Base-by-base conservation (phyloP, 768 basidiomycete genomes). In the Suillus hirtellus region DNA sequence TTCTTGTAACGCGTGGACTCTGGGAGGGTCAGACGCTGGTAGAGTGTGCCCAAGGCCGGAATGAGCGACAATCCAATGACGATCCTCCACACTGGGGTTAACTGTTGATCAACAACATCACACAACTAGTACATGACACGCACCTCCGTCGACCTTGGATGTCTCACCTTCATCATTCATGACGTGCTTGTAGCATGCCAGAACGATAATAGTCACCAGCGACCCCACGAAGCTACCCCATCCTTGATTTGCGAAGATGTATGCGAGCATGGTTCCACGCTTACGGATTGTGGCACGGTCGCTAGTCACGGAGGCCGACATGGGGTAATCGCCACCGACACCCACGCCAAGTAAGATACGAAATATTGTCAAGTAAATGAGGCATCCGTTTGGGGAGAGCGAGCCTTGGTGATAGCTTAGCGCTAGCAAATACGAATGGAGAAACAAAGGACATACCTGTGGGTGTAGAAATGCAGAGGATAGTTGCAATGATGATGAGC, bases 311-410 rank as follows among this genome's bases (percentile, higher is more conserved):
- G 84, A 84, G 0, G 90, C 89, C 12, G 83, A 86, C 89, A 92
- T 88, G 2, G 90, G 89, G 69, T 91, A 91, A 72, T 92, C 92
- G 2, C 89, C 91, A 17, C 90, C 92, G 0, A 93, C 86, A 27
- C 91, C 92, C 19, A 93, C 76, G 0, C 92, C 92, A 42, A 93
- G 84, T 8, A 93, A 68, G 60, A 92, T 88, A 14, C 92, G 87
- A 70, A 84, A 92, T 4, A 87, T 68, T 17, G 79, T 79, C 15
- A 93, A 79, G 72, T 88, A 92, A 66, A 90, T 84, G 55, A 92
- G 79, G 27, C 73, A 78, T 34, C 73, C 67, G 52, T 83, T 71
- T 2, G 88, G 82, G 21, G 82, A 80, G 27, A 90, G 78, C 4
- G 77, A 73, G 40, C 85, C 80, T 49, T 78, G 66, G 8, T n/a